Evolutionary conservation across 139 green algal species (phyloP).

Genomic region (Ettlia oleoabundans): DNA sequence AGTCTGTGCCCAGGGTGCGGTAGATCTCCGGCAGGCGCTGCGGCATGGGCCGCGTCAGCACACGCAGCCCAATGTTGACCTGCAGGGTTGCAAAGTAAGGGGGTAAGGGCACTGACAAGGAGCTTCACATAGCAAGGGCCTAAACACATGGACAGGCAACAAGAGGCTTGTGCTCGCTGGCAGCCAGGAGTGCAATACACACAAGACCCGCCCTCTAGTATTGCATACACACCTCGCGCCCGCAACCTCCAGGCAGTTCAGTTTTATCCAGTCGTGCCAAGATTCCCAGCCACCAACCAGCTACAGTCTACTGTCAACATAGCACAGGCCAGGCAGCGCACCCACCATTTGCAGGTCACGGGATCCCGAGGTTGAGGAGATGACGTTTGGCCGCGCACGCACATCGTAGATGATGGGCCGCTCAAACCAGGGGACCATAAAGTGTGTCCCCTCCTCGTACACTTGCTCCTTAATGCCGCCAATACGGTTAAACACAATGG

Average conservation of each 20-base stretch:
- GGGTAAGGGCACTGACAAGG: too few relatives aligned
- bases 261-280: too few relatives aligned
- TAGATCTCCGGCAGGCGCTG: slow-evolving; percentile 93
- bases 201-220: too few relatives aligned
- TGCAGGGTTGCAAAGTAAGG: slow-evolving; percentile 30
- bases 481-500: slow-evolving; percentile 98
- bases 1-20: slow-evolving; percentile 92
- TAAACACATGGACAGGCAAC: too few relatives aligned
- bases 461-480: slow-evolving; percentile 94
- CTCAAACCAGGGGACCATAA: slow-evolving; percentile 99
- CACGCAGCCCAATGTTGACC: slow-evolving; percentile 97
- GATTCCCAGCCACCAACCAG: too few relatives aligned
- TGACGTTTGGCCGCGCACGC: slow-evolving; percentile 91
- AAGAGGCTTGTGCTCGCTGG: too few relatives aligned
- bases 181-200: too few relatives aligned
- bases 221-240: too few relatives aligned
- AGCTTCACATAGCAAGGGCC: too few relatives aligned
- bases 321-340: background rate
- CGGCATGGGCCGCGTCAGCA: slow-evolving; percentile 92
- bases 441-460: slow-evolving; percentile 96
- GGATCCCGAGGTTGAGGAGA: slow-evolving; percentile 91
- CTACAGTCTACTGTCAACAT: too few relatives aligned
- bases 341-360: slow-evolving; percentile 98
- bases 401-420: slow-evolving; percentile 98
- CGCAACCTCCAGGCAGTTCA: too few relatives aligned